Percentiles rank a stretch among this genome's conserved stretches.
Conservation (phyloP, 257 asterid genomes). For the Primulina tabacum region DNA sequence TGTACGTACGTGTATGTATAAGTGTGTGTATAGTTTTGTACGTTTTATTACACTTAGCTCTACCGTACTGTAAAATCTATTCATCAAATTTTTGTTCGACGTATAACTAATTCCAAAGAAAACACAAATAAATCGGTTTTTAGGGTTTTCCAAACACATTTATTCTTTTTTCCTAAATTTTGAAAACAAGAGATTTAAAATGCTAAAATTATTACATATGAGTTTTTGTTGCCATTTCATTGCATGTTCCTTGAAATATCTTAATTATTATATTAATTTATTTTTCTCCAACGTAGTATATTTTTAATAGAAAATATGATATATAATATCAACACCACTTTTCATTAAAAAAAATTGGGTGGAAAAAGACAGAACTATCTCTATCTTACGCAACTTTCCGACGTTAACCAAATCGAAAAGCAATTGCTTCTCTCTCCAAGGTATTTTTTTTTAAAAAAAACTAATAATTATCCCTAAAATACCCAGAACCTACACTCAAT, state of each 20-base stretch:
- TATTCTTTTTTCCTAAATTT: too few relatives aligned
- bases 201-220: too few relatives aligned
- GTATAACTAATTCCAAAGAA: too few relatives aligned
- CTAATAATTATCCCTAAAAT: neutral
- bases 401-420: conserved; percentile 48
- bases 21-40: neutral
- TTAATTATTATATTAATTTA: neutral
- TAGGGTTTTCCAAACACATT: too few relatives aligned
- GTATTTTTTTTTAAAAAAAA: neutral
- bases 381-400: conserved; percentile 38
- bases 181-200: too few relatives aligned
- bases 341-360: neutral
- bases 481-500: conserved; percentile 22
- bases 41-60: neutral
- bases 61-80: neutral
- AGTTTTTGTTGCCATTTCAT: too few relatives aligned
- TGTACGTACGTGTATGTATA: neutral
- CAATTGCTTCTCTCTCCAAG: conserved; percentile 8
- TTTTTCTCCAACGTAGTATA: neutral
- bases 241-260: neutral
- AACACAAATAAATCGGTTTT: too few relatives aligned
- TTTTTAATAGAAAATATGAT: too few relatives aligned
- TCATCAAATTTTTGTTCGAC: too few relatives aligned
- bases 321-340: neutral
- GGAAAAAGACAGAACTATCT: conserved; percentile 24